These are phyloP conservation scores for Vitis riparia DNA, from an alignment of 164 flowering plant genomes.

Conservation along the genomic window DNA sequence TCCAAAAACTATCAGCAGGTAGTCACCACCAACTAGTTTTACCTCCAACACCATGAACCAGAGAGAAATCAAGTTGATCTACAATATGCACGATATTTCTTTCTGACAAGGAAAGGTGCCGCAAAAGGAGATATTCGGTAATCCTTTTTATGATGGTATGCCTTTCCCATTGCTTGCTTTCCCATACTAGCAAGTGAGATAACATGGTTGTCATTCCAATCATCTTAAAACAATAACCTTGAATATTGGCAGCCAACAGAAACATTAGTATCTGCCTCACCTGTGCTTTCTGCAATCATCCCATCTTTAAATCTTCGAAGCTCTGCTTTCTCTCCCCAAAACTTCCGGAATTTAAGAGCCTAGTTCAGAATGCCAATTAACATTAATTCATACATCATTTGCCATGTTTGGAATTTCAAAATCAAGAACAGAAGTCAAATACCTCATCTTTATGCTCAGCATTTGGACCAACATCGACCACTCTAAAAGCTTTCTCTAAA, in stretches of 20 bases:
- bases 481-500: slow-evolving; percentile 61
- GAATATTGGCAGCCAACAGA: background rate
- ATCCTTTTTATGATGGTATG: slow-evolving; percentile 80
- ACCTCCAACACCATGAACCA: slow-evolving; percentile 65
- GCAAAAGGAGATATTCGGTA: slow-evolving; percentile 55
- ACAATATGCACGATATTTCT: slow-evolving; percentile 50
- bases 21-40: slow-evolving; percentile 1
- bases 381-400: slow-evolving; percentile 3
- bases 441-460: slow-evolving; percentile 90
- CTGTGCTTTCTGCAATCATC: slow-evolving; percentile 82
- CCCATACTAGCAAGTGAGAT: slow-evolving; percentile 62
- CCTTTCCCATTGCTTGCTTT: slow-evolving; percentile 64
- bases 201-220: slow-evolving; percentile 11
- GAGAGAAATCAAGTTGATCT: slow-evolving; percentile 88
- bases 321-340: slow-evolving; percentile 96
- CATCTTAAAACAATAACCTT: background rate
- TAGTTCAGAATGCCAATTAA: slow-evolving; percentile 15
- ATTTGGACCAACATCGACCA: slow-evolving; percentile 80
- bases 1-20: background rate
- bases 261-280: slow-evolving; percentile 36
- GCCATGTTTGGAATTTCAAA: background rate
- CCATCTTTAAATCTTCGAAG: slow-evolving; percentile 86
- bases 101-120: slow-evolving; percentile 67
- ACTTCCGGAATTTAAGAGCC: slow-evolving; percentile 70
- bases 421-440: slow-evolving; percentile 10